Percentiles rank a stretch among this genome's conserved stretches.
Evolutionary conservation across 2,329 filamentous ascomycete genomes (phyloP).

Genomic region (Apiospora sp.): DNA sequence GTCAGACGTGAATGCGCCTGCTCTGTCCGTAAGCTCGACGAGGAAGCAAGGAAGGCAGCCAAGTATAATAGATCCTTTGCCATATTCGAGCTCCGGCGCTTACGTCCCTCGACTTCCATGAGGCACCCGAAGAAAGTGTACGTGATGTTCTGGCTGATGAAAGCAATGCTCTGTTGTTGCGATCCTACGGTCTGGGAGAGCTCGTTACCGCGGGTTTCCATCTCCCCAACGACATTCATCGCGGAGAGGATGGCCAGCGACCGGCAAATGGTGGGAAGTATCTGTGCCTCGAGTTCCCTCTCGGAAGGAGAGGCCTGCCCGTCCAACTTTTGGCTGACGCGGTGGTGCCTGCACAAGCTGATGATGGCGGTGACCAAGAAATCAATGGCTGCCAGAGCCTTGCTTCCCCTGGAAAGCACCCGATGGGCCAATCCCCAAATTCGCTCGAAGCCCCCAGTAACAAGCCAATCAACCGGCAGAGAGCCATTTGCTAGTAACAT

Average conservation of each 20-base stretch:
- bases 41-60: conserved; percentile 27
- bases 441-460: conserved; percentile 48
- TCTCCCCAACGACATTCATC: conserved; percentile 39
- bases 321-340: conserved; percentile 24
- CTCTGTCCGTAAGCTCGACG: conserved; percentile 3
- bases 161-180: conserved; percentile 29
- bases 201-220: conserved; percentile 24
- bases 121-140: conserved; percentile 25
- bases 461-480: conserved; percentile 54
- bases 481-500: conserved; percentile 43
- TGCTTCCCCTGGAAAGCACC: conserved; percentile 42
- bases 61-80: conserved; percentile 22
- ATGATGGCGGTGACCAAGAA: conserved; percentile 48
- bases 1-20: neutral
- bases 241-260: conserved; percentile 49
- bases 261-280: conserved; percentile 50
- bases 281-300: conserved; percentile 35
- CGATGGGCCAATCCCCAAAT: conserved; percentile 51
- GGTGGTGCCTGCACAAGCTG: conserved; percentile 40
- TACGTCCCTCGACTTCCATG: conserved; percentile 22
- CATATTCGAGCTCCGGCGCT: conserved; percentile 22
- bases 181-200: neutral
- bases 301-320: conserved; percentile 25
- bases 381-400: conserved; percentile 44
- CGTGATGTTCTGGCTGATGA: conserved; percentile 36